Evolutionary conservation across 2,329 filamentous ascomycete genomes (phyloP).

Genomic region (Alternaria sp.): DNA sequence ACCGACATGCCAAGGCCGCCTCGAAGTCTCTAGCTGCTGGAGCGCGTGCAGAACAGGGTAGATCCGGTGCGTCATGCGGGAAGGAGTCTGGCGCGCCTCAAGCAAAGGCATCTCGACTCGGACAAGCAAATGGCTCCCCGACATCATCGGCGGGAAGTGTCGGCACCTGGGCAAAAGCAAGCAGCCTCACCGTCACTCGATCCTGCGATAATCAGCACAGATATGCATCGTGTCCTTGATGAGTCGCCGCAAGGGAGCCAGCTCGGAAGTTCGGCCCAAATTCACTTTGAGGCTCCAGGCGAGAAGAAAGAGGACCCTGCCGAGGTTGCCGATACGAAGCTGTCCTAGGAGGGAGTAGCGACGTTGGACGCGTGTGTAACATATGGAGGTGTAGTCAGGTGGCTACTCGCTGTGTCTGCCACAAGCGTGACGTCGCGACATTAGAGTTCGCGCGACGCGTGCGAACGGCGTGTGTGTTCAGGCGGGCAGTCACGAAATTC

Average conservation of each 20-base stretch:
- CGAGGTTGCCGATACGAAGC: neutral
- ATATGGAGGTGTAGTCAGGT: neutral
- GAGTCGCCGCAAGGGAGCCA: neutral
- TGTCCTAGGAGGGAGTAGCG: neutral
- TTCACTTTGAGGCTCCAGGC: neutral
- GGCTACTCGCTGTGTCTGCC: neutral
- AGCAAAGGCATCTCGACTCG: neutral
- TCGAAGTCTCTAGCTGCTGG: neutral
- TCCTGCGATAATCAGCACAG: neutral
- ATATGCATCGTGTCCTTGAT: neutral
- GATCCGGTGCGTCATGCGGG: conserved; percentile 7
- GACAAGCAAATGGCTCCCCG: conserved; percentile 9
- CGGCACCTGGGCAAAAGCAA: neutral
- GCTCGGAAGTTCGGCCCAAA: neutral
- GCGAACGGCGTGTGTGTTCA: neutral
- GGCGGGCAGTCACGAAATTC: neutral
- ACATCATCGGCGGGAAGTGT: neutral
- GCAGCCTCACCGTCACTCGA: neutral
- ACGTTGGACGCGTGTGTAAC: neutral
- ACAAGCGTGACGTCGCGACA: neutral
- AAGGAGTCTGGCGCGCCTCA: neutral
- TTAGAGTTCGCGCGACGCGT: neutral
- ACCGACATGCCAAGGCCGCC: conserved; percentile 4
- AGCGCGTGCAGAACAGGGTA: neutral
- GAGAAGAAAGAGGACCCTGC: neutral